Percentiles rank a stretch among this genome's conserved stretches.
Conservation (phyloP, 306 rosid species). For the Vigna mungo region DNA sequence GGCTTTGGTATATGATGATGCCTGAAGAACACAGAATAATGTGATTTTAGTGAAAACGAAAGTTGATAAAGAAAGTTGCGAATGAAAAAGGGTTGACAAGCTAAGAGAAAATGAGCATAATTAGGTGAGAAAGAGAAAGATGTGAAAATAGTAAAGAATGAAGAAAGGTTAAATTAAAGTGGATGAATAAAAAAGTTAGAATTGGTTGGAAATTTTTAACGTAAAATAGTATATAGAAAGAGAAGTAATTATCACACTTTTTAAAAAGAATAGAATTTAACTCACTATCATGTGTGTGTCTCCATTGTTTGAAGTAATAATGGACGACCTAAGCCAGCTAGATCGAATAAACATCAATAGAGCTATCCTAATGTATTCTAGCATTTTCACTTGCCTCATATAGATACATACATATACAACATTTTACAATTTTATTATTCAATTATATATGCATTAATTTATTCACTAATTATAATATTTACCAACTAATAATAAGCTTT, state of each 20-base stretch:
- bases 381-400: neutral
- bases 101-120: slow-evolving; percentile 1
- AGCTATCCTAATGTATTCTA: neutral
- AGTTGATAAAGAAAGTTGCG: slow-evolving; percentile 16
- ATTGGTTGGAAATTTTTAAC: neutral
- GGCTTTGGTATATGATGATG: too few relatives aligned
- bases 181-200: slow-evolving; percentile 20
- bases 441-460: neutral
- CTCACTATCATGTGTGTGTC: slow-evolving; percentile 29
- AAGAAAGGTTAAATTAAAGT: slow-evolving; percentile 36
- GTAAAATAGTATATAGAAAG: neutral
- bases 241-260: slow-evolving; percentile 25
- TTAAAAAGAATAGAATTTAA: neutral
- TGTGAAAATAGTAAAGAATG: slow-evolving; percentile 26
- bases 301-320: slow-evolving; percentile 36
- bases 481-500: neutral
- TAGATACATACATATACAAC: too few relatives aligned
- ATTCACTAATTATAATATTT: neutral
- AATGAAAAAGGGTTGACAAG: neutral
- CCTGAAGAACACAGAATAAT: neutral
- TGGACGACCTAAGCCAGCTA: slow-evolving; percentile 33
- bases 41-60: slow-evolving; percentile 39
- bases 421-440: neutral
- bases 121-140: slow-evolving; percentile 32
- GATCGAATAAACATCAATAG: slow-evolving; percentile 18